Conservation (phyloP, 805 yeast species). For the Ogataea parapolymorpha region DNA sequence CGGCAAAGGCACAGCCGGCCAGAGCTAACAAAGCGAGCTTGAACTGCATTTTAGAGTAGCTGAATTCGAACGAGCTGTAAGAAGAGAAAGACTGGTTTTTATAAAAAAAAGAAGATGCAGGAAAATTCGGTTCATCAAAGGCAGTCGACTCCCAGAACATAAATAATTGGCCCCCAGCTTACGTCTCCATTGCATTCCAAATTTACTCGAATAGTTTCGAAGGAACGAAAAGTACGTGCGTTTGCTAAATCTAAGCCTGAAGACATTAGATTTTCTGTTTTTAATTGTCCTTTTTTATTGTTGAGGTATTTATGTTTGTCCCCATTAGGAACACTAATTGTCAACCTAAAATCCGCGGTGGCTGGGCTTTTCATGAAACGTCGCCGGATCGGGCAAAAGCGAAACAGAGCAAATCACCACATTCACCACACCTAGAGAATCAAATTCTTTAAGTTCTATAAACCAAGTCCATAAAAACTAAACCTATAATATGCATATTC, state of each 20-base stretch:
- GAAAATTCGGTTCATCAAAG: slow-evolving; percentile 8
- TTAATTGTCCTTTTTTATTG: slow-evolving; percentile 5
- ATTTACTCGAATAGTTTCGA: background rate
- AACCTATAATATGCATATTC: background rate
- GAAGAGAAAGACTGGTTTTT: slow-evolving; percentile 10
- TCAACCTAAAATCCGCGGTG: background rate
- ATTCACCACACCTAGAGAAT: background rate
- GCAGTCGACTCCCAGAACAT: slow-evolving; percentile 4
- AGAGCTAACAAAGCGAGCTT: slow-evolving; percentile 49
- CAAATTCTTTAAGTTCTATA: background rate
- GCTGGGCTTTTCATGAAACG: slow-evolving; percentile 1
- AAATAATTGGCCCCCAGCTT: slow-evolving; percentile 9
- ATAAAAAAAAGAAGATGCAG: slow-evolving; percentile 6
- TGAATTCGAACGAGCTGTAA: background rate
- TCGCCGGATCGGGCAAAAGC: slow-evolving; percentile 3
- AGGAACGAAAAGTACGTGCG: slow-evolving; percentile 3
- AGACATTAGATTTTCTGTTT: background rate
- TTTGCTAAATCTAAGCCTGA: slow-evolving; percentile 2
- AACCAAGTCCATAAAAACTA: background rate
- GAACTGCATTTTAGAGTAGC: slow-evolving; percentile 46
- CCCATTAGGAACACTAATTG: background rate
- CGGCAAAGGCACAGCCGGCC: slow-evolving; percentile 45
- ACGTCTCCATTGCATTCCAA: slow-evolving; percentile 4
- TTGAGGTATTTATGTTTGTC: slow-evolving; percentile 4
- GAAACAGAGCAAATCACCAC: background rate